phyloP scores from a whole-genome alignment of 2,329 filamentous ascomycete genomes.

The Paecilomyces sp. region DNA sequence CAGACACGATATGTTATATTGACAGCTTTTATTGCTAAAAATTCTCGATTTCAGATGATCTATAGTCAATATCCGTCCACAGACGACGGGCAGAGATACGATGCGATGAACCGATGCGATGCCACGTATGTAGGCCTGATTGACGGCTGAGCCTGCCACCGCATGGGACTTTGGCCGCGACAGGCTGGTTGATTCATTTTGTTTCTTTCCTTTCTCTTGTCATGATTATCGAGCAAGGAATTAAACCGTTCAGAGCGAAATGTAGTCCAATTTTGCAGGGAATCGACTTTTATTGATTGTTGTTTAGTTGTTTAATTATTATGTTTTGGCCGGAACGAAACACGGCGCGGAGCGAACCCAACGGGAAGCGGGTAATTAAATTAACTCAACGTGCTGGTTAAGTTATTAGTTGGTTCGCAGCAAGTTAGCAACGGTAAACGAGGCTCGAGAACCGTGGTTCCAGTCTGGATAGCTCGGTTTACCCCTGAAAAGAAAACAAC shows the following conservation, averaged over 20 bases:
- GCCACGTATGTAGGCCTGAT: neutral
- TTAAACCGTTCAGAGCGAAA: neutral
- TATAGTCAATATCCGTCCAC: too few relatives aligned
- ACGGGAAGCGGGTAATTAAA: neutral
- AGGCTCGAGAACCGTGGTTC: neutral
- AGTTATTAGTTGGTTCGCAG: neutral
- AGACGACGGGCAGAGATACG: neutral
- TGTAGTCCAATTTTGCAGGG: too few relatives aligned
- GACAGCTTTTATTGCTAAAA: neutral
- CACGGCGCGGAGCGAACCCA: neutral
- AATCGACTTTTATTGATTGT: neutral
- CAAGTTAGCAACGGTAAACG: neutral
- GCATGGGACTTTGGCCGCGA: neutral
- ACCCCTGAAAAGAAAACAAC: neutral
- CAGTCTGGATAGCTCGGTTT: neutral
- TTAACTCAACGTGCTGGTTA: neutral
- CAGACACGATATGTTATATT: neutral
- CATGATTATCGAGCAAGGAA: neutral
- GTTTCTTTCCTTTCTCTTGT: too few relatives aligned
- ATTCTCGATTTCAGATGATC: neutral
- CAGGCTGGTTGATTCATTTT: neutral
- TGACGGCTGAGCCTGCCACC: neutral
- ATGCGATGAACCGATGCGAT: neutral
- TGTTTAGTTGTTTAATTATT: neutral
- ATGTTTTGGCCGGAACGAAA: neutral